Evolutionary conservation across 495 filamentous ascomycete genomes (phyloP), one percentile per base, ranked within the genome.

Genomic region (Xylaria acuta): DNA sequence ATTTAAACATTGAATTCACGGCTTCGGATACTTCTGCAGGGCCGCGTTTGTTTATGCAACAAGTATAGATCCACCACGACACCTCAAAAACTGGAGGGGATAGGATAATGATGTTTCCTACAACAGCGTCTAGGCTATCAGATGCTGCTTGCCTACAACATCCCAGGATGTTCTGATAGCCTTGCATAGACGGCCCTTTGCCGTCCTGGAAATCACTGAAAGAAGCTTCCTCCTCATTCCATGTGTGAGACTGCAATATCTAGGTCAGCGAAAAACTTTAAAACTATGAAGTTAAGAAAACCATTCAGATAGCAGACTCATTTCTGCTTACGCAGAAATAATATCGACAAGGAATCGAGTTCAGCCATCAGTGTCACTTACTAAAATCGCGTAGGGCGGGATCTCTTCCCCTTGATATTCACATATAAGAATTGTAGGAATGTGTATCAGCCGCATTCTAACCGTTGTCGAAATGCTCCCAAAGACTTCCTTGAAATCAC

Each of bases 41-140:
- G 66, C 81, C 82, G 4, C 76, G 76, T 74, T 86, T 86, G 75
- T 86, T 77, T 65, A 84, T 84, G 70, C 82, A 85, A 67, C 78
- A 81, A 9, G 80, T 84, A 63, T 84, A 82, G 56, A 80, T 72
- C 83, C 83, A 84, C 20, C 80, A 53, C 22, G 59, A 16, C 75
- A 73, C 56, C 72, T 75, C 27, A 71, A 73, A 65, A 45, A 16
- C 16, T 41, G 9, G 27, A 40, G 32, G 30, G 9, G 25, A 53
- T 51, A 63, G 18, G 32, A 62, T 38, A 4, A 27, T 18, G 1
- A 80, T 74, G 66, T 81, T 82, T 43, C 22, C 9, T 63, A 70
- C 68, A 30, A 70, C 45, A 9, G 32, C 32, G 20, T 71, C 47
- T 1, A 71, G 69, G 9, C 69, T 56, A 62, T 71, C 68, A 41